A percentile compares a stretch with the other conserved stretches of the same genome.
Evolutionary conservation across 768 basidiomycete genomes (phyloP).

Genomic region (Lentinula sp.): DNA sequence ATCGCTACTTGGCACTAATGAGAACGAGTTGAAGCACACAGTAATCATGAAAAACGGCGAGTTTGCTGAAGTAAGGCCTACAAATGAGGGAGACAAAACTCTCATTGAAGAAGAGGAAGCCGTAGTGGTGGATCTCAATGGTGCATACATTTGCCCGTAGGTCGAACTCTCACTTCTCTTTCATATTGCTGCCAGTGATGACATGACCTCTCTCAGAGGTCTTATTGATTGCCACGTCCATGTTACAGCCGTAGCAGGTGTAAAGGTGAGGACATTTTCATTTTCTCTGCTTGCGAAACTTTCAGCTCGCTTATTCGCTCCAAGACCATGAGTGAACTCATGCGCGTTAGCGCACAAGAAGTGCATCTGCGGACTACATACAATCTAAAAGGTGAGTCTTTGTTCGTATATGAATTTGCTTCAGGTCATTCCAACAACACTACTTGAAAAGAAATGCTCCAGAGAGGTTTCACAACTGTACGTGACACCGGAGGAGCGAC

Average conservation of each 20-base stretch:
- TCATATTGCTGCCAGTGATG: background rate
- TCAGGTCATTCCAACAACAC: too few relatives aligned
- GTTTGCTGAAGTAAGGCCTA: conserved; percentile 17
- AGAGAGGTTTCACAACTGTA: conserved; percentile 32
- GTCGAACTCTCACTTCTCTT: conserved; percentile 4
- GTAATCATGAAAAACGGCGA: conserved; percentile 22
- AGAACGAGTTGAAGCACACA: conserved; percentile 9
- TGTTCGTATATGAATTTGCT: too few relatives aligned
- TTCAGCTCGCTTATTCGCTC: background rate
- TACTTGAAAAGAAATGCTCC: conserved; percentile 26
- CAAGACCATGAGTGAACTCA: conserved; percentile 28
- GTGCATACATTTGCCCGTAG: conserved; percentile 31
- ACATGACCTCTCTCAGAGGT: conserved; percentile 17
- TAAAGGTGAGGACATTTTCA: conserved; percentile 10
- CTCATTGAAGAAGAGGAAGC: conserved; percentile 8
- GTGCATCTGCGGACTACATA: conserved; percentile 29
- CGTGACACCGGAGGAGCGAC: conserved; percentile 33
- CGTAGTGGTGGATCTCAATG: conserved; percentile 23
- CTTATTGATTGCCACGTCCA: conserved; percentile 42
- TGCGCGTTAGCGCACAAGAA: conserved; percentile 22
- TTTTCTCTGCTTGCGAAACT: background rate
- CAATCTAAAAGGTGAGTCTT: conserved; percentile 24
- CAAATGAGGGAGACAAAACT: background rate
- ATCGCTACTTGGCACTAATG: conserved; percentile 14
- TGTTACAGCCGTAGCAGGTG: conserved; percentile 33